These are phyloP conservation scores for Boletus huronensis DNA, from an alignment of 768 basidiomycete species.

Conservation along the genomic window DNA sequence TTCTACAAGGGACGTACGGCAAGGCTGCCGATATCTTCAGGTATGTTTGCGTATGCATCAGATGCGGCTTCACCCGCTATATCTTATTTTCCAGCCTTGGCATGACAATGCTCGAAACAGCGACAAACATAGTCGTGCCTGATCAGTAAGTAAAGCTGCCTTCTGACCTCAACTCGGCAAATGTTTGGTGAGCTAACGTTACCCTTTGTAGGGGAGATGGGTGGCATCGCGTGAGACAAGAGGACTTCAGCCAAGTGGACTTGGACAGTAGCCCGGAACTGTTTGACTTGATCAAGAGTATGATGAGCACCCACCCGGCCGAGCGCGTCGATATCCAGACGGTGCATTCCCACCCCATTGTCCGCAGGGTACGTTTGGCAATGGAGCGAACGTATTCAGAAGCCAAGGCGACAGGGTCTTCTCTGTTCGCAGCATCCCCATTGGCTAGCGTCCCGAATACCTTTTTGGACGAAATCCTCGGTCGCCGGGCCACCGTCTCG, in stretches of 20 bases:
- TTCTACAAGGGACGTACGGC: slow-evolving; percentile 87
- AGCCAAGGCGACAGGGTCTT: slow-evolving; percentile 33
- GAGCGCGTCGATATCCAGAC: slow-evolving; percentile 53
- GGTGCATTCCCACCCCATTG: slow-evolving; percentile 60
- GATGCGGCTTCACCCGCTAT: neutral
- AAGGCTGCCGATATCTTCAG: slow-evolving; percentile 96
- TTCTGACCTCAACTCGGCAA: neutral
- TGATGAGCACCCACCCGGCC: slow-evolving; percentile 74
- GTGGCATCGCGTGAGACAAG: slow-evolving; percentile 89
- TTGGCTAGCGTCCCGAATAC: slow-evolving; percentile 55
- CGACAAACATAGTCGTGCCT: slow-evolving; percentile 94
- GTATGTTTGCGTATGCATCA: slow-evolving; percentile 43
- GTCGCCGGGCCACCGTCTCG: slow-evolving; percentile 14
- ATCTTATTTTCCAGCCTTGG: slow-evolving; percentile 64
- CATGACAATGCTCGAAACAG: slow-evolving; percentile 92
- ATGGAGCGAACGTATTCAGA: slow-evolving; percentile 55
- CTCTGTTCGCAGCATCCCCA: slow-evolving; percentile 57
- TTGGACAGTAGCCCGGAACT: slow-evolving; percentile 63
- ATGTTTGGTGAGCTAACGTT: slow-evolving; percentile 13
- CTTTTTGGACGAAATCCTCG: slow-evolving; percentile 66
- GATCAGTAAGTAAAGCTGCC: slow-evolving; percentile 71
- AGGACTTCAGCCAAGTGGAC: slow-evolving; percentile 88
- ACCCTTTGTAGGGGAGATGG: slow-evolving; percentile 69
- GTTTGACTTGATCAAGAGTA: slow-evolving; percentile 60
- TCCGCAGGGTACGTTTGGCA: slow-evolving; percentile 54